These are phyloP conservation scores for Panaeolus cyanescens DNA, from an alignment of 768 basidiomycete species.

Conservation along the genomic window DNA sequence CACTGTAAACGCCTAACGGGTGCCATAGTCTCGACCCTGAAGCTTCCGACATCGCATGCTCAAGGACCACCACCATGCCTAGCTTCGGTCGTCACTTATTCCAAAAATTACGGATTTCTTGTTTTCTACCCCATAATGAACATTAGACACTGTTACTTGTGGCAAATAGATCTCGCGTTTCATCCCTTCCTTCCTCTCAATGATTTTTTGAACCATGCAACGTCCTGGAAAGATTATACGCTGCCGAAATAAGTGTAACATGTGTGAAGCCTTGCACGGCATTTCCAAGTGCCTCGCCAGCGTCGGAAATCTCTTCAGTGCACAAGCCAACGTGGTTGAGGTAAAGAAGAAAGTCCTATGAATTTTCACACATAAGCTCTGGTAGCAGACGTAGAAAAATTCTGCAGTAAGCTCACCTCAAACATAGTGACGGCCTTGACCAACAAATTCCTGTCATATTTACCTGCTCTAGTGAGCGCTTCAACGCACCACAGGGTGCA, in stretches of 20 bases:
- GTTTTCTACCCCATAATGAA: too few species aligned
- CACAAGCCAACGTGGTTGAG: conserved; percentile 88
- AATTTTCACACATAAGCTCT: background rate
- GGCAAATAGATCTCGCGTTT: too few species aligned
- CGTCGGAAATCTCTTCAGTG: conserved; percentile 82
- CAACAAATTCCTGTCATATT: conserved; percentile 69
- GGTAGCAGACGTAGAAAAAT: background rate
- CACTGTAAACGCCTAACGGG: background rate
- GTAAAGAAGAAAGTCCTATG: conserved; percentile 80
- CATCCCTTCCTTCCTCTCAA: background rate
- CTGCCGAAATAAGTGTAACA: conserved; percentile 83
- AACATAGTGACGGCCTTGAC: conserved; percentile 82
- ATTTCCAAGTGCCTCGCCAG: conserved; percentile 88
- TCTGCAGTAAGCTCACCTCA: too few species aligned
- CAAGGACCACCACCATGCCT: too few species aligned
- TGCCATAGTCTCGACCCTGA: too few species aligned
- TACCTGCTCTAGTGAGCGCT: conserved; percentile 85
- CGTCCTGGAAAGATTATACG: conserved; percentile 81
- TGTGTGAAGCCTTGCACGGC: conserved; percentile 91
- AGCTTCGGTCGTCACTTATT: too few species aligned
- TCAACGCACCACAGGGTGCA: conserved; percentile 90
- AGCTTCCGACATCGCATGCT: too few species aligned
- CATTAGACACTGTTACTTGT: too few species aligned
- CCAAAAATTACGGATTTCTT: too few species aligned
- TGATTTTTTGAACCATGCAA: conserved; percentile 15